Base-by-base conservation (phyloP, 2,329 filamentous ascomycete genomes). In the Rhynchosporium secalis region DNA sequence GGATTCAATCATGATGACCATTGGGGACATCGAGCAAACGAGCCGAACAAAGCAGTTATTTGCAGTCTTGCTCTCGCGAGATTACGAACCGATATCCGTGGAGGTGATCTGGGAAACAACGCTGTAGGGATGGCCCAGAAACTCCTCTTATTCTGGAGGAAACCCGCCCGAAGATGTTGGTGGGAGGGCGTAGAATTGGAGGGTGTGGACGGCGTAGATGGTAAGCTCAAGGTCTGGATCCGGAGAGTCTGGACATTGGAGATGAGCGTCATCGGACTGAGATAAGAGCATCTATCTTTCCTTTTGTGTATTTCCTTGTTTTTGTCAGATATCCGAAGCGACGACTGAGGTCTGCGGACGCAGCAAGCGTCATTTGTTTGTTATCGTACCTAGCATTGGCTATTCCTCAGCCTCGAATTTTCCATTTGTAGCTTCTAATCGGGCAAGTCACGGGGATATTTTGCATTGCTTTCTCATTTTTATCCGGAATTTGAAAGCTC, bases 101-200 rank as follows among this genome's bases (percentile, higher is more conserved):
- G 93, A 70, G 91, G 93, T 69, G 86, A 88, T 63, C 83, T 86
- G 78, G 80, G 90, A 57, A 87, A 83, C 69, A 92, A 88, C 74
- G 90, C 92, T 0, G 92, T 98, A 20, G 94, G 94, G 58, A 99
- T 99, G 95, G 95, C 95, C 12, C 95, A 99, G 77, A 99, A 99
- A 79, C 84, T 99, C 52, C 83, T 99, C 13, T 83, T 99, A 3
- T 99, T 99, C 80, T 99, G 95, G 95, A 86, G 95, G 68, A 99
- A 99, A 78, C 95, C 95, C 15, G 95, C 95, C 13, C 83, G 95
- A 65, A 85, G 95, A 75, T 99, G 95, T 81, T 99, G 95, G 95
- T 99, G 95, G 95, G 95, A 99, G 76, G 95, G 95, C 29, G 90
- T 99, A 43, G 93, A 98, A 75, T 81, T 99, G 49, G 86, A 95